Base-by-base conservation (phyloP, 805 yeast genomes). In the Groenewaldozyma salmanticensis region DNA sequence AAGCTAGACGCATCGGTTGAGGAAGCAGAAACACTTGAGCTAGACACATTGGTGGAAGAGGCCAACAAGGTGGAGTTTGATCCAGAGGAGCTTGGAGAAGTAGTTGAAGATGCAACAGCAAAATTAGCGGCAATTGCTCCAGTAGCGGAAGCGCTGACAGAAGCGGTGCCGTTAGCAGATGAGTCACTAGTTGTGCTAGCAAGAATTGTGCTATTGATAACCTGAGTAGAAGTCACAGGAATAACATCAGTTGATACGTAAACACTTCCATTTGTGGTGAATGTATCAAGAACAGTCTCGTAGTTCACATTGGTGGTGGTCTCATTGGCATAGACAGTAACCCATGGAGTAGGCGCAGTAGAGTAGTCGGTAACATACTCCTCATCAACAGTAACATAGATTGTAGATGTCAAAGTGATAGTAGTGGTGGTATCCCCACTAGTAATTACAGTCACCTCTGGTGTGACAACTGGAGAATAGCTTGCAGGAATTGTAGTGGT, bases 201-300 rank as follows among this genome's bases (percentile, higher is more conserved):
- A n/a, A 33, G 15, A 27, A 24, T 17, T 19, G 17, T 21, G 4
- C 17, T 18, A 18, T 29, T 37, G 4, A 19, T 31, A 40, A 21
- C 4, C 5, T 38, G 16, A 22, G 37, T 39, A 20, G 42, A 31
- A 22, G 27, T 21, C 18, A 5, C 39, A 39, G 35, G 3, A 21
- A 11, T 9, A 31, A 21, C 19, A 5, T 33, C 31, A 15, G 33
- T n/a, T n/a, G 40, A 22, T 18, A 16, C 9, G 21, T 31, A 15
- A 16, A 40, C 31, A 22, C 35, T 34, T 21, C 48, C 48, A 31
- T 42, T 40, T 31, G 43, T 27, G 19, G 47, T 39, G 27, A 44
- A 34, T 17, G 45, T 39, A 21, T 46, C 31, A 19, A 38, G 37
- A 9, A 31, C 18, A 27, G 45, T 42, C 17, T 35, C 31, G 16